These are phyloP conservation scores for Tetrapisispora nanseiensis DNA, from an alignment of 805 yeast species.

Conservation along the genomic window DNA sequence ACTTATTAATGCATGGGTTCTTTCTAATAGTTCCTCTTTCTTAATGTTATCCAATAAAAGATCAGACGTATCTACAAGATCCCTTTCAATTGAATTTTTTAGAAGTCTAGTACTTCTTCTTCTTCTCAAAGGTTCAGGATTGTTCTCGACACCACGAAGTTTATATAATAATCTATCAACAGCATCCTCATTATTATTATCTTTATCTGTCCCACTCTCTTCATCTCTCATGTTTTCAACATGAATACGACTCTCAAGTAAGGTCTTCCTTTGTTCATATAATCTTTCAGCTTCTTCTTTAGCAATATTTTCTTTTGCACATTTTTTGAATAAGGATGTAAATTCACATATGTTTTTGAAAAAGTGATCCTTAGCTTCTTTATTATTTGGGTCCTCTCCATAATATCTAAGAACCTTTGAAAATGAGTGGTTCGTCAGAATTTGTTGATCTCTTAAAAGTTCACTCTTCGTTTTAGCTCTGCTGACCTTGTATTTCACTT, in stretches of 20 bases:
- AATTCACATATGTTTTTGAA: conserved; percentile 54
- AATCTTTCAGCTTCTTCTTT: conserved; percentile 59
- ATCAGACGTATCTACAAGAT: not conserved
- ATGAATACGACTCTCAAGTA: conserved; percentile 26
- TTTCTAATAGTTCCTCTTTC: conserved; percentile 12
- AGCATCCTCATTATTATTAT: conserved; percentile 11
- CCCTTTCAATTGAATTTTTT: not conserved
- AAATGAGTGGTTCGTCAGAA: conserved; percentile 41
- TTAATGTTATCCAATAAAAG: not conserved
- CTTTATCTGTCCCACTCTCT: conserved; percentile 3
- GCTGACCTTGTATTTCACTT: conserved; percentile 43
- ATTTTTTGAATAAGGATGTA: conserved; percentile 50
- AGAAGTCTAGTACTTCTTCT: conserved; percentile 12
- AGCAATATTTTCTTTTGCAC: conserved; percentile 53
- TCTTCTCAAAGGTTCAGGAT: conserved; percentile 11
- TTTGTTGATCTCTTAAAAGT: conserved; percentile 41
- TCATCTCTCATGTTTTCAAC: not conserved
- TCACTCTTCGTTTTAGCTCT: conserved; percentile 47
- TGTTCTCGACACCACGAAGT: conserved; percentile 18
- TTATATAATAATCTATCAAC: conserved; percentile 21
- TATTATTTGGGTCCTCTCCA: conserved; percentile 55
- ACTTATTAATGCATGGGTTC: conserved; percentile 23
- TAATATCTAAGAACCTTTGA: conserved; percentile 55
- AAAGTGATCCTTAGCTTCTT: conserved; percentile 47
- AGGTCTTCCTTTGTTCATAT: conserved; percentile 52